Percentiles rank a stretch among this genome's conserved stretches.
These are phyloP conservation scores for Amanita pallidorosea DNA, from an alignment of 768 basidiomycete genomes.

Conservation along the genomic window DNA sequence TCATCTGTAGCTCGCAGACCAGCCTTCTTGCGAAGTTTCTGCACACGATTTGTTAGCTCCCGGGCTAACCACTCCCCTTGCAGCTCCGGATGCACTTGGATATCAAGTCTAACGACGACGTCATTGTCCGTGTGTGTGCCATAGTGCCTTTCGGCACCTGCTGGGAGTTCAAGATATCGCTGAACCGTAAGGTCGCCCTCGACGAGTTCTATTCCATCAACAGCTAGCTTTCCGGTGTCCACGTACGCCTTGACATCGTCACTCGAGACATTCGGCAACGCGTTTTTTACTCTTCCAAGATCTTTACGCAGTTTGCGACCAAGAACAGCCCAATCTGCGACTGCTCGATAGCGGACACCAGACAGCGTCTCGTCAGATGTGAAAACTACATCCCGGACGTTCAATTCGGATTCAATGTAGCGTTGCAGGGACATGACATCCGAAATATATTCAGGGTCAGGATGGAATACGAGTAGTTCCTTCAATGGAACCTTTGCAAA, in stretches of 20 bases:
- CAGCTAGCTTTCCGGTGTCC: constrained; percentile 61
- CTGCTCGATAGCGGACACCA: constrained; percentile 83
- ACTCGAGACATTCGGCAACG: constrained; percentile 70
- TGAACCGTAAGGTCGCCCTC: constrained; percentile 88
- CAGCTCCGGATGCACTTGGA: constrained; percentile 78
- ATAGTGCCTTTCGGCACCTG: constrained; percentile 48
- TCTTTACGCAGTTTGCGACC: constrained; percentile 93
- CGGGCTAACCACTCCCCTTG: constrained; percentile 82
- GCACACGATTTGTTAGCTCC: constrained; percentile 86
- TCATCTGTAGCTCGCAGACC: constrained; percentile 94
- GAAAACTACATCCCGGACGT: constrained; percentile 84
- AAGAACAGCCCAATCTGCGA: constrained; percentile 91
- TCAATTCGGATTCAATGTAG: constrained; percentile 92
- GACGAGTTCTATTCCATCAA: constrained; percentile 85
- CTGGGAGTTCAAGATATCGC: constrained; percentile 77
- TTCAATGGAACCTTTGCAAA: constrained; percentile 70
- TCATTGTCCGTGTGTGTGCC: constrained; percentile 89
- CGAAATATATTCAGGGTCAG: constrained; percentile 69
- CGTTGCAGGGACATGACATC: constrained; percentile 78
- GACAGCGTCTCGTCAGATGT: constrained; percentile 79
- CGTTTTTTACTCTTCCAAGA: constrained; percentile 79
- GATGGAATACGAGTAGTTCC: constrained; percentile 91
- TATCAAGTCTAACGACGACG: constrained; percentile 88
- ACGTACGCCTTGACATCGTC: constrained; percentile 75
- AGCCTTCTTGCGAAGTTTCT: constrained; percentile 92